phyloP scores from a whole-genome alignment of 2,329 filamentous ascomycete species.

The Hirsutella thompsonii region DNA sequence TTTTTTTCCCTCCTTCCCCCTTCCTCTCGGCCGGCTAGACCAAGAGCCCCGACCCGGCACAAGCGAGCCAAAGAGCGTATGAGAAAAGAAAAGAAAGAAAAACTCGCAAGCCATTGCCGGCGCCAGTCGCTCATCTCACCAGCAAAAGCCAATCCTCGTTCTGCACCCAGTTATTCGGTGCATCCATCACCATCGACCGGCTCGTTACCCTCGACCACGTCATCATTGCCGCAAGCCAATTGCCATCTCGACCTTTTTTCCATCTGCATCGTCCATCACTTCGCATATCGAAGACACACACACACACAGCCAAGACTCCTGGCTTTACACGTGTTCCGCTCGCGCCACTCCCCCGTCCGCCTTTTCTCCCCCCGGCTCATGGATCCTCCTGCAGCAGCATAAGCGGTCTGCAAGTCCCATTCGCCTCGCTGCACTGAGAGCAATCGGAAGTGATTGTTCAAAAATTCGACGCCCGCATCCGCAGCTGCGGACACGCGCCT shows the following conservation, averaged over 20 bases:
- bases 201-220: neutral
- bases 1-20: too few species aligned
- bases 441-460: conserved; percentile 1
- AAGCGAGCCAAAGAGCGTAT: too few species aligned
- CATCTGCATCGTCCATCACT: neutral
- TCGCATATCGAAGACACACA: too few species aligned
- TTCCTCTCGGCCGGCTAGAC: too few species aligned
- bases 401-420: conserved; percentile 3
- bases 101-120: too few species aligned
- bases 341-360: neutral
- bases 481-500: conserved; percentile 1
- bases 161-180: too few species aligned
- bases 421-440: neutral
- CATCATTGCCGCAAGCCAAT: neutral
- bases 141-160: too few species aligned
- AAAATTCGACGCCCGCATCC: conserved; percentile 1
- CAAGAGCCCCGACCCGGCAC: too few species aligned
- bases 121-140: neutral
- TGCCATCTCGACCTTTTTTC: neutral
- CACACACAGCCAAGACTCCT: neutral
- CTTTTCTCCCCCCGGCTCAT: conserved; percentile 3
- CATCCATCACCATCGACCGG: neutral
- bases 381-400: conserved; percentile 5
- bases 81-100: too few species aligned
- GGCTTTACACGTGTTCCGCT: conserved; percentile 3